Percentiles rank a stretch among this genome's conserved stretches.
Conservation (phyloP, 805 yeast genomes). For the Monosporozyma unispora region DNA sequence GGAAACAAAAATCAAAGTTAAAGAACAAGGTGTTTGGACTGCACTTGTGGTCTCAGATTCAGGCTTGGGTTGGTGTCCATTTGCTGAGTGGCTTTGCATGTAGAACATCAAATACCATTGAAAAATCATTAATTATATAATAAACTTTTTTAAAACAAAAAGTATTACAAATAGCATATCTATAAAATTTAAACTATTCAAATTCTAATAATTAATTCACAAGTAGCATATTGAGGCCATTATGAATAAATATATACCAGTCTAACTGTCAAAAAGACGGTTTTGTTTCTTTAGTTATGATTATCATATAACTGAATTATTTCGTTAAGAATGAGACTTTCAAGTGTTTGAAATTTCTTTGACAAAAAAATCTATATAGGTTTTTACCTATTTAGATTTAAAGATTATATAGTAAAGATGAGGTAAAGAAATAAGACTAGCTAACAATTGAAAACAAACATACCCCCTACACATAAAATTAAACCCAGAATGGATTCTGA, state of each 20-base stretch:
- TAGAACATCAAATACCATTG: not conserved
- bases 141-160: not conserved
- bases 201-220: too few species aligned
- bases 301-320: too few species aligned
- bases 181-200: not conserved
- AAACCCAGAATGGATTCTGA: constrained; percentile 7
- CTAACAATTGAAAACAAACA: not conserved
- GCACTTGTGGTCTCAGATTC: constrained; percentile 73
- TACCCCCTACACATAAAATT: not conserved
- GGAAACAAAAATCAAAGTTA: constrained; percentile 50
- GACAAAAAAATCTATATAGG: not conserved
- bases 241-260: too few species aligned
- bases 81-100: constrained; percentile 80
- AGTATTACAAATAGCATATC: not conserved
- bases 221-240: too few species aligned
- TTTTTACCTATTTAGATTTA: not conserved
- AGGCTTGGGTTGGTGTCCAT: constrained; percentile 75
- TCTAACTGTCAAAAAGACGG: too few species aligned
- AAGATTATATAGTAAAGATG: not conserved
- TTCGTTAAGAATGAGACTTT: not conserved
- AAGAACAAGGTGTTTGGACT: constrained; percentile 75
- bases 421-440: not conserved
- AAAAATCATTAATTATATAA: not conserved
- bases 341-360: not conserved
- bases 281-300: too few species aligned